A percentile compares a stretch with the other conserved stretches of the same genome.
phyloP scores from a whole-genome alignment of 257 asterid species.

The Solanum verrucosum region DNA sequence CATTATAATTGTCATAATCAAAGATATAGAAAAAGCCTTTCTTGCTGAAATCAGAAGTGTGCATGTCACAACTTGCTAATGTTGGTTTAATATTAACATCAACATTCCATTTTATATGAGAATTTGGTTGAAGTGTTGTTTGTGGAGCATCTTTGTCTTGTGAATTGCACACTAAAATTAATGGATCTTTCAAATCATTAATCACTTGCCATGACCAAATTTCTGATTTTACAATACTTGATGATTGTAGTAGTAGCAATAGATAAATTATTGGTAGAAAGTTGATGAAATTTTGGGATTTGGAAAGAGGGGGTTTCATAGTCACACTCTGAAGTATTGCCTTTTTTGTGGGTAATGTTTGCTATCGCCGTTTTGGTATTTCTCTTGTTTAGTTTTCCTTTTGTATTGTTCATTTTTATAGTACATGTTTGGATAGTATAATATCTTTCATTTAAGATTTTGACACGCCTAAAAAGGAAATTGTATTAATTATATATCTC shows the following conservation, averaged over 20 bases:
- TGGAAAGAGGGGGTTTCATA: neutral
- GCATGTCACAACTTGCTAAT: neutral
- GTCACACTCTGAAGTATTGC: neutral
- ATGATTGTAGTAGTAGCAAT: neutral
- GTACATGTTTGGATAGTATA: neutral
- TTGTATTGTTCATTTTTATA: neutral
- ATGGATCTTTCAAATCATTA: neutral
- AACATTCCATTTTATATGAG: neutral
- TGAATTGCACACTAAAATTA: neutral
- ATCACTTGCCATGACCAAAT: slow-evolving; percentile 1
- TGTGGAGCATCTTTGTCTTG: neutral
- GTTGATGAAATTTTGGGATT: neutral
- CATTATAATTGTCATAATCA: neutral
- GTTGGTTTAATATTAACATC: neutral
- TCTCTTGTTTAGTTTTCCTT: neutral
- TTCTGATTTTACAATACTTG: neutral
- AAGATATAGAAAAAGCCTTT: neutral
- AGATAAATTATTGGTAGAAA: neutral
- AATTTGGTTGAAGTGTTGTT: neutral
- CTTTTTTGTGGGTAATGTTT: too few relatives aligned
- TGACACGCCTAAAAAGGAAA: neutral
- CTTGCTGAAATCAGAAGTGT: neutral
- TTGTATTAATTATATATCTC: neutral
- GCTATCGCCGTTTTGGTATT: neutral
- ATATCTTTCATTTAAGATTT: neutral